A percentile compares a stretch with the other conserved stretches of the same genome.
Conservation (phyloP, 1,284 basidiomycete genomes). For the Heterobasidion irregulare region DNA sequence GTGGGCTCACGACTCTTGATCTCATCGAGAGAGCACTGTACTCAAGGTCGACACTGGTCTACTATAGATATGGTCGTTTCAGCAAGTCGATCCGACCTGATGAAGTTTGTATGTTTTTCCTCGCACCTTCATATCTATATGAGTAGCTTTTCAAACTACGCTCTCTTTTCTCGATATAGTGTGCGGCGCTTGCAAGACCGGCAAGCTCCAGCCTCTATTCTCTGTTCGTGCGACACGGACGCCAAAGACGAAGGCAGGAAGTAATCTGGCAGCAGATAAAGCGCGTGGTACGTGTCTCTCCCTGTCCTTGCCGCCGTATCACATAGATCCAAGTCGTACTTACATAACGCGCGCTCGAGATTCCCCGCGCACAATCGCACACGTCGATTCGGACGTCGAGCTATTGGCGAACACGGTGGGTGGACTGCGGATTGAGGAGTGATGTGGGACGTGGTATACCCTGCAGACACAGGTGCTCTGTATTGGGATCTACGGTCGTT, state of each 20-base stretch:
- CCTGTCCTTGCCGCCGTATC: neutral
- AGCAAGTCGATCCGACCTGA: conserved; percentile 67
- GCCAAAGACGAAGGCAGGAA: neutral
- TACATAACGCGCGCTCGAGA: neutral
- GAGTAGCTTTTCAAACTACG: neutral
- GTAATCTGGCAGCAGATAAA: neutral
- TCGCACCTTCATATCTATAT: neutral
- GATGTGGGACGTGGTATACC: neutral
- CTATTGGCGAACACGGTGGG: neutral
- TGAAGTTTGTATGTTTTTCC: conserved; percentile 44
- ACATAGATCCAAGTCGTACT: neutral
- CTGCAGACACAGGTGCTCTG: too few species aligned
- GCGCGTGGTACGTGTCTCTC: neutral
- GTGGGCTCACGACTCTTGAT: conserved; percentile 23
- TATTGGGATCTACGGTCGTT: too few species aligned
- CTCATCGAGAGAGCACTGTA: too few species aligned
- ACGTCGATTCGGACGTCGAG: neutral
- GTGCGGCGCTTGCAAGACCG: conserved; percentile 42
- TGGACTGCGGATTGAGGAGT: neutral
- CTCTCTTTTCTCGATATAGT: conserved; percentile 20
- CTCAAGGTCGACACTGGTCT: too few species aligned
- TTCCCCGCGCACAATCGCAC: neutral
- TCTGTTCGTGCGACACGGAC: neutral
- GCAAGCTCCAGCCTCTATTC: conserved; percentile 51
- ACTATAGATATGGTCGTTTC: conserved; percentile 62